Base-by-base conservation (phyloP, 768 basidiomycete genomes). In the Aureoboletus auriporus region DNA sequence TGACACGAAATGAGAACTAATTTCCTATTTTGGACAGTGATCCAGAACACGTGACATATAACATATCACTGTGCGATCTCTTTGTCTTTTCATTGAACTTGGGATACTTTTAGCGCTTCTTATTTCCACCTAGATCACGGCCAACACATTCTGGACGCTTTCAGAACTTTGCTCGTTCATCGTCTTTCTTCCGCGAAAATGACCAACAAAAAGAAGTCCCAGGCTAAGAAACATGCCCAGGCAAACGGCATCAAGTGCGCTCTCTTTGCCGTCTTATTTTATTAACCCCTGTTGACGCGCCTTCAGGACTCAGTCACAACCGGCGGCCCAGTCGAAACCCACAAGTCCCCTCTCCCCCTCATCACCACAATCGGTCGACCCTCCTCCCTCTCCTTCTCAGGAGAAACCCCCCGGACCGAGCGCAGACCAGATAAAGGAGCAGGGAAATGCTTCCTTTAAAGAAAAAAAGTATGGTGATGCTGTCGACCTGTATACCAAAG, bases 401-500 rank as follows among this genome's bases (percentile, higher is more conserved):
- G 51, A 51, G 46, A 58, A 62, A 33, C 58, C 58, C 0, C 44
- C 51, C 23, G 79, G 80, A 23, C 66, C 70, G 20, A 53, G 63
- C 4, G 70, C 71, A 39, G 71, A 70, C 16, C 83, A 85, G 8
- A 83, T 87, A 57, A 75, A 92, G 64, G 88, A 89, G 59, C 69
- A 78, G 46, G 90, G 90, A 12, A 93, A 93, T 66, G 69, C 71
- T 3, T 75, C 83, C 1, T 92, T 91, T 70, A 89, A 84, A 63
- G 76, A 74, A 3, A 77, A 72, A 47, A 71, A 71, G 54, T 91
- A 83, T 62, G 66, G 60, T 3, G 80, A 85, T 12, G 89, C 89
- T n/a, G 73, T 88, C 50, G 82, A 84, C 20, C 66, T 79, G 1
- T 93, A 93, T 68, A 77, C 82, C 50, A 76, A 82, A 60, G 90